Base-by-base conservation (phyloP, 176 grass and related monocot genomes). In the Lolium perenne region DNA sequence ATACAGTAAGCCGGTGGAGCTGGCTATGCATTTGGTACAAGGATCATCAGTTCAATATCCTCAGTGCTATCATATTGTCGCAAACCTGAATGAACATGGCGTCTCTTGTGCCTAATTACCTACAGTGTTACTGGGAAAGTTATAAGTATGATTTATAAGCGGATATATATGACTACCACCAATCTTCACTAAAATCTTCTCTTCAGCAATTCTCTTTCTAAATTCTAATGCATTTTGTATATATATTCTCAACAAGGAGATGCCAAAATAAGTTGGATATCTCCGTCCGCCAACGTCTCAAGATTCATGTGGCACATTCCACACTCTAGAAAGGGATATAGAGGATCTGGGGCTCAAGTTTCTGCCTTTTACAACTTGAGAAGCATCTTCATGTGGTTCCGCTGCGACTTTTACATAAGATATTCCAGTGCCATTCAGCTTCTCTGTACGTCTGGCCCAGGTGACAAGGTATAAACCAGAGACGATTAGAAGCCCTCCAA, bases 401-500 rank as follows among this genome's bases (percentile, higher is more conserved):
- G 77, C 71, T 84, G 76, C 35, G 40, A 82, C 90, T 88, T 85
- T 94, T 41, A 64, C 69, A 88, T 88, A 91, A 41, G 87, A 18
- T 55, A 80, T 48, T 56, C 73, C 86, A 56, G 25, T 74, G 55
- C 60, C 40, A 54, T 56, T 56, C 43, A 72, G 25, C 71, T 86
- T 87, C 83, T 97, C 95, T 86, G 56, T 88, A 89, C 89, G 81
- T 17, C 92, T 84, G 10, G 92, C 92, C 95, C 95, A 97, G 45
- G 92, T 94, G 61, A 97, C 95, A 80, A 97, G 82, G 63, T 97
- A 97, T 84, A 97, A 86, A 83, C 95, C 95, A 81, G 62, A 80
- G 73, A 97, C 78, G 59, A 97, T 97, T 66, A 94, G 83, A 92
- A 94, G 74, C n/a, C 95, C 96, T 47, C 96, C 96, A 83, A 88